Evolutionary conservation across 1,284 basidiomycete species (phyloP).

Genomic region (Moesziomyces sp.): DNA sequence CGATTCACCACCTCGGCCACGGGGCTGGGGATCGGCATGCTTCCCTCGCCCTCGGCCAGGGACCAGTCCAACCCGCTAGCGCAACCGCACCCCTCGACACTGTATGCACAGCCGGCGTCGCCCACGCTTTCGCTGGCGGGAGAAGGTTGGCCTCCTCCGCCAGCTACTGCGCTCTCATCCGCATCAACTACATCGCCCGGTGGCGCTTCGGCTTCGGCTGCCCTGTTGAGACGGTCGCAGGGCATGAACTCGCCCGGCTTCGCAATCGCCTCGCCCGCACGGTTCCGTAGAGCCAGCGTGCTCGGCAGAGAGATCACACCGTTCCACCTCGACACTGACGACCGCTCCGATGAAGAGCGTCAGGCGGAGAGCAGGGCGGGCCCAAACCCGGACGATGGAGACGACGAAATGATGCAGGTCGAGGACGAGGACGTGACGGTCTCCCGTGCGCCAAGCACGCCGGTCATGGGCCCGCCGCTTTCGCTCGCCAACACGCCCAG

Average conservation of each 20-base stretch:
- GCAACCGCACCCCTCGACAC: not conserved
- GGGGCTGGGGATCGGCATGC: slow-evolving; percentile 30
- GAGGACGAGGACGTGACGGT: slow-evolving; percentile 26
- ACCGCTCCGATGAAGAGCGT: slow-evolving; percentile 19
- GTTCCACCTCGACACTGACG: slow-evolving; percentile 30
- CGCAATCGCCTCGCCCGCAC: slow-evolving; percentile 27
- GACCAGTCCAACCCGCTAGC: slow-evolving; percentile 22
- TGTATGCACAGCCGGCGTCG: slow-evolving; percentile 23
- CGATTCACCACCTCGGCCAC: slow-evolving; percentile 10
- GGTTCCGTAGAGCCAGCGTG: slow-evolving; percentile 53
- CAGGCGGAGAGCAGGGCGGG: not conserved
- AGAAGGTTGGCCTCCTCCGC: slow-evolving; percentile 33
- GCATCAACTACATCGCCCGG: slow-evolving; percentile 20
- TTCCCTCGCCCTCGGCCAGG: slow-evolving; percentile 30
- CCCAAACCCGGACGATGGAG: slow-evolving; percentile 34
- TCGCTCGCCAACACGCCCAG: slow-evolving; percentile 25
- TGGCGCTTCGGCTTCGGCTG: slow-evolving; percentile 16
- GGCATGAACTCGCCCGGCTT: slow-evolving; percentile 38
- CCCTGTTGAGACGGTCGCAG: slow-evolving; percentile 20
- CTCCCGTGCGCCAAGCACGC: slow-evolving; percentile 21
- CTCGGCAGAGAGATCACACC: slow-evolving; percentile 53
- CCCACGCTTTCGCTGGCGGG: slow-evolving; percentile 26
- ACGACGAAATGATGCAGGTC: slow-evolving; percentile 40
- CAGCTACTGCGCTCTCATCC: slow-evolving; percentile 8
- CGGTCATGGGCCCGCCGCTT: slow-evolving; percentile 33